Evolutionary conservation across 2,329 filamentous ascomycete species (phyloP).

Genomic region (Magnaporthales sp.): DNA sequence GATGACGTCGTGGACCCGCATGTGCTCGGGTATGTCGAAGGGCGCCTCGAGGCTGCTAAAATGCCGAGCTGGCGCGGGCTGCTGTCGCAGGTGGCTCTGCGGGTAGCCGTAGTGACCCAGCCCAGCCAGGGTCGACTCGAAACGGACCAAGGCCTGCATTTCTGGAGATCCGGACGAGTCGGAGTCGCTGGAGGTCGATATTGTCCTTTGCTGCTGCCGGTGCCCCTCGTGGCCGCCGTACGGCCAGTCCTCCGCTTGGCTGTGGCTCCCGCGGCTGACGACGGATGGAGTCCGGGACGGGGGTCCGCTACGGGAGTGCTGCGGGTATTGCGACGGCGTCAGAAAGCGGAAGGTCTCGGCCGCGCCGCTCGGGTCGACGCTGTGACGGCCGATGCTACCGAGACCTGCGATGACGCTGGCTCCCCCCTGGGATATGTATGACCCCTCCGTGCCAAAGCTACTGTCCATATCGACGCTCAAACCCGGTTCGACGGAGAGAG

Average conservation of each 20-base stretch:
- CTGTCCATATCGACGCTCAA: conserved; percentile 3
- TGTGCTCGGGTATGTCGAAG: conserved; percentile 22
- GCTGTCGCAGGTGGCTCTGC: background rate
- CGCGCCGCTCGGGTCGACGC: background rate
- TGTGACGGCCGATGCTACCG: conserved; percentile 1
- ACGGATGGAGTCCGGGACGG: conserved; percentile 1
- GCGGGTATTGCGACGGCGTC: background rate
- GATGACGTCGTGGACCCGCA: conserved; percentile 20
- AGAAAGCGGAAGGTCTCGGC: conserved; percentile 6
- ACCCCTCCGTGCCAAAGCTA: conserved; percentile 5
- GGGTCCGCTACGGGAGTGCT: background rate
- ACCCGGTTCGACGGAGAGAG: background rate
- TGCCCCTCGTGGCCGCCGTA: background rate
- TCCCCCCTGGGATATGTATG: conserved; percentile 6
- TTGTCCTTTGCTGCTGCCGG: background rate
- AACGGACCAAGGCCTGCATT: background rate
- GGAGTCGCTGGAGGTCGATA: background rate
- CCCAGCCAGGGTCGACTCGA: background rate
- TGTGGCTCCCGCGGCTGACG: background rate
- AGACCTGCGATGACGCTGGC: background rate
- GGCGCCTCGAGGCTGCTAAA: conserved; percentile 17
- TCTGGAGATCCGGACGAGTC: background rate
- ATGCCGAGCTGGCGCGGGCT: conserved; percentile 2
- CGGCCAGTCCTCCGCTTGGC: background rate
- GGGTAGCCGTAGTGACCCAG: background rate